Base-by-base conservation (phyloP, 2,329 filamentous ascomycete genomes). In the Lasiodiplodia hormozganensis region DNA sequence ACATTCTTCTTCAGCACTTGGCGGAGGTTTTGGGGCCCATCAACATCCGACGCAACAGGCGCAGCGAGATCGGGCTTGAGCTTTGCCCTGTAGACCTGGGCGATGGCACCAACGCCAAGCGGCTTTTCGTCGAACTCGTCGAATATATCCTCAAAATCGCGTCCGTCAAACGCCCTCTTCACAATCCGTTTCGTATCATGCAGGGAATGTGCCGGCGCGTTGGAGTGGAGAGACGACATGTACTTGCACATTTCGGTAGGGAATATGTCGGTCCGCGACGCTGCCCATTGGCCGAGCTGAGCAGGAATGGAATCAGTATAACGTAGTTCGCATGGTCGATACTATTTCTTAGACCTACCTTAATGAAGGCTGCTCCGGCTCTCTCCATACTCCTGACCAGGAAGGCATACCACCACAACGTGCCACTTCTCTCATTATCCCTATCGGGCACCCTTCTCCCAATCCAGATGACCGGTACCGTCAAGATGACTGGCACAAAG, bases 21-120 rank as follows among this genome's bases (percentile, higher is more conserved):
- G 11, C 88, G 85, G 14, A 96, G 77, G 43, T 88, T 89, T 21
- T 82, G 81, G 3, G 85, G 83, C 51, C 85, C 82, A 4, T 82
- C 77, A 1, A 89, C 77, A 64, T 90, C 88, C 23, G 82, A 77
- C 57, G 89, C 85, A 58, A 87, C 87, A 0, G 88, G 87, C 0
- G 85, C 86, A 6, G 92, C 89, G 65, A 98, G 82, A 73, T 92
- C 90, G 0, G 92, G 87, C 76, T 94, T 96, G 56, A 99, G 82
- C 78, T 94, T 97, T 0, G 96, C 96, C 77, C 93, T 96, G 85
- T 99, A 99, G 2, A 98, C 96, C 78, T 99, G 96, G 0, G 96
- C 96, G 74, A 99, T 98, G 36, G 96, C 96, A 12, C 96, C 96
- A 0, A 98, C 95, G 0, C 96, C 96, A 0, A 99, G 83, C 0